These are phyloP conservation scores for Xylaria venustula DNA, from an alignment of 495 filamentous ascomycete species.

Conservation along the genomic window DNA sequence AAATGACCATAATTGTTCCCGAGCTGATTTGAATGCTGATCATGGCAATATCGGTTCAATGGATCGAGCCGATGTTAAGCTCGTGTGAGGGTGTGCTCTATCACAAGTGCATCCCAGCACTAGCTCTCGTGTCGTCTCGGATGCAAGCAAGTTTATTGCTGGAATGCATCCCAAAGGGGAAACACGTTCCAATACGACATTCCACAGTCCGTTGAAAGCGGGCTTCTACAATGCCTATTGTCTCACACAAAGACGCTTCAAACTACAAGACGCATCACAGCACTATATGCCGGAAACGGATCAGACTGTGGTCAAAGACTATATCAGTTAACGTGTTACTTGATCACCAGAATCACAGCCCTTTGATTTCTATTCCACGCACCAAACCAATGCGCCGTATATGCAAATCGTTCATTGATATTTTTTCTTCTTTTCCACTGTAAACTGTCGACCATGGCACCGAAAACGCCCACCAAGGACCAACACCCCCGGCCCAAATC, in stretches of 20 bases:
- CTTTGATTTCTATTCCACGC: background rate
- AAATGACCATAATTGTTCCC: background rate
- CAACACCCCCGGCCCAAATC: background rate
- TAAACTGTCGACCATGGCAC: background rate
- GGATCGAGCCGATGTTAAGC: background rate
- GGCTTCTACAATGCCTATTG: background rate
- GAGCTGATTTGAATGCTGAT: background rate
- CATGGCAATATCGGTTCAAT: background rate
- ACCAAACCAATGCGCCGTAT: background rate
- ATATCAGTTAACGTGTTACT: background rate
- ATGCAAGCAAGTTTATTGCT: background rate
- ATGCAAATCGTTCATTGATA: background rate
- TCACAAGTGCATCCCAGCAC: background rate
- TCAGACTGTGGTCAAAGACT: background rate
- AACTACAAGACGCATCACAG: background rate
- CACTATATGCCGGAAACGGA: background rate
- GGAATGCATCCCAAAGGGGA: background rate
- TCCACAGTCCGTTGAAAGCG: conserved; percentile 10
- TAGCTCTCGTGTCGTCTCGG: background rate
- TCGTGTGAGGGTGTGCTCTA: background rate
- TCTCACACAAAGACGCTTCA: background rate
- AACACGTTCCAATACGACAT: background rate
- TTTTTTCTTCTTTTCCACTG: background rate
- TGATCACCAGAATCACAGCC: background rate
- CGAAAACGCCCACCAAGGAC: background rate